Evolutionary conservation across 371 early-diverging fungal genomes (phyloP), one percentile per base, ranked within the genome.

Genomic region (Mucor velutinosus): DNA sequence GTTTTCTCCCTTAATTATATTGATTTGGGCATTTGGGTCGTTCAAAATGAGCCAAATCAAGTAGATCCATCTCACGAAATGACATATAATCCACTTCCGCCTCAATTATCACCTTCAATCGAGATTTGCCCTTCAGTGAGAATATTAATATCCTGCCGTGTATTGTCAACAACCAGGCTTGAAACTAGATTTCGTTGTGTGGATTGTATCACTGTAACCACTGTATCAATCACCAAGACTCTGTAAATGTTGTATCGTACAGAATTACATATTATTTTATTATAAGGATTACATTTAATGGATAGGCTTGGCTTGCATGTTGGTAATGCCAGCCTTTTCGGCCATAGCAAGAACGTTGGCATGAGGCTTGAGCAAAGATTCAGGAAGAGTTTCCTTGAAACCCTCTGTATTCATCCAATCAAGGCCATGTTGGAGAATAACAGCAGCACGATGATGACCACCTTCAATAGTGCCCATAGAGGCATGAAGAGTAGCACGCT

Each of bases 381-480:
- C 64, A 30, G 83, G 81, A 0, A 86, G 72, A 7, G 79, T 76
- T 27, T 67, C 57, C 19, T 68, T 65, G 69, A 84, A 86, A 3
- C 70, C 65, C 25, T 77, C 76, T 0, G 76, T 69, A 3, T 73
- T 57, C 84, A 84, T 84, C 85, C 85, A 86, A 2, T 73, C 82
- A 35, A 86, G 66, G 10, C 83, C 86, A 62, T 86, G 86, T 55
- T 86, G 86, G 66, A 86, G 76, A 27, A 86, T 83, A 25, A 73
- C 76, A n/a, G 72, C 65, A 35, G 85, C 86, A 43, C 86, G 83
- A 62, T 81, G 76, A 58, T 81, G 78, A 11, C 86, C 85, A 32
- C 85, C 85, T 23, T 72, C 76, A 45, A 81, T 83, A n/a, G 82
- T 84, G 32, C 86, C 86, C 78, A 86, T 83, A 45, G 78, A 83